Conservation (phyloP, 345 rosid species). For the Durio zibethinus region DNA sequence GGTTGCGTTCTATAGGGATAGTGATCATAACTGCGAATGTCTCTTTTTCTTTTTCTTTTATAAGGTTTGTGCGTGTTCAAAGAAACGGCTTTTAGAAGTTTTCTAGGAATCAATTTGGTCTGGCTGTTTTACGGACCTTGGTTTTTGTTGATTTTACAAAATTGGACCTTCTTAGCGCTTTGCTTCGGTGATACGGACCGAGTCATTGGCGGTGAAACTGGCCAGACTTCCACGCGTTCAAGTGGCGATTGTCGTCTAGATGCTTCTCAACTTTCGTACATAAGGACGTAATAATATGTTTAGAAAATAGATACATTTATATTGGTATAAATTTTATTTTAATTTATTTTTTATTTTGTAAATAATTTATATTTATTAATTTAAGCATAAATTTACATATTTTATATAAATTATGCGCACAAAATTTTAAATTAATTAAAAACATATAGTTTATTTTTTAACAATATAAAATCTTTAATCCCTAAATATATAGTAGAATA, state of each 20-base stretch:
- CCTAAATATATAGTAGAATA: too few species aligned
- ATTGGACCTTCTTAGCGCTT: background rate
- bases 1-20: background rate
- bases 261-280: background rate
- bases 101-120: background rate
- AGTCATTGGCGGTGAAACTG: background rate
- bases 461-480: too few species aligned
- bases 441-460: too few species aligned
- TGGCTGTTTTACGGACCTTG: background rate
- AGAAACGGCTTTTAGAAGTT: background rate
- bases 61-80: background rate
- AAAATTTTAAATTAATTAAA: too few species aligned
- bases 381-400: too few species aligned
- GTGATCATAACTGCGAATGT: constrained; percentile 7
- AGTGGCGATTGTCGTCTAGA: background rate
- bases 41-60: background rate
- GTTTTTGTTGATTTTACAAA: background rate
- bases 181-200: constrained; percentile 4
- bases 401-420: too few species aligned
- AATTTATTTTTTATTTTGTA: too few species aligned
- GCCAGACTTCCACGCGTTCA: background rate
- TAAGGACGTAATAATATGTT: too few species aligned
- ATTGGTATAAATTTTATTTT: too few species aligned
- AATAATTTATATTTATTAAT: too few species aligned
- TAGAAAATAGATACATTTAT: too few species aligned